Evolutionary conservation across 306 rosid genomes (phyloP), one percentile per base, ranked within the genome.

Genomic region (Sophora flavescens): DNA sequence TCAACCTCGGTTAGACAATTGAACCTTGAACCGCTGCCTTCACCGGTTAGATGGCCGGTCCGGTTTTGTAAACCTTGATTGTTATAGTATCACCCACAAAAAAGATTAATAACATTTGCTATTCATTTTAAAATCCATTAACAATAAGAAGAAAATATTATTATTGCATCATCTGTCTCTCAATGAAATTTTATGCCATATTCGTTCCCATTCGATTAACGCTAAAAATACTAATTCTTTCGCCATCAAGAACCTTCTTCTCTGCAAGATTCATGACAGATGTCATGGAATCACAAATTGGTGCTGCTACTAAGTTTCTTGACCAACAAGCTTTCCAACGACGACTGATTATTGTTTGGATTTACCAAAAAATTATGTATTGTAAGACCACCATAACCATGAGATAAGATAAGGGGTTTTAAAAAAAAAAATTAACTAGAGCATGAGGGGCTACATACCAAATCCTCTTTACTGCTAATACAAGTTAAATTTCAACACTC

Each of bases 401-500:
- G 13, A 45, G 45, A 47, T 10, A 47, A 47, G 11, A 13, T 47
- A 13, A 16, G 2, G 11, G 39, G 12, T 10, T 44, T 44, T n/a
- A n/a, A 22, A 22, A 22, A 0, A 6, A 47, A 14, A 28, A 11
- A 66, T 12, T 4, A 47, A 47, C n/a, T 47, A 47, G 3, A 35
- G 6, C 39, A 35, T 4, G n/a, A 47, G 15, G n/a, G 52, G 52
- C 52, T 12, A 47, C 52, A 47, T 6, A 45, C 30, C 62, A 68
- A 50, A 50, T 32, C 74, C 61, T 15, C 14, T 45, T 42, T 18
- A 66, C 26, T 16, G 26, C 0, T 15, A 2, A 50, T 33, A 15
- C 48, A 9, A 33, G 62, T 57, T 18, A 71, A 71, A 70, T 53
- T 52, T 70, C 39, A 54, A 54, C 36, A 18, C 13, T 6, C 8